Conservation (phyloP, 768 basidiomycete species). For the Amanita phalloides region DNA sequence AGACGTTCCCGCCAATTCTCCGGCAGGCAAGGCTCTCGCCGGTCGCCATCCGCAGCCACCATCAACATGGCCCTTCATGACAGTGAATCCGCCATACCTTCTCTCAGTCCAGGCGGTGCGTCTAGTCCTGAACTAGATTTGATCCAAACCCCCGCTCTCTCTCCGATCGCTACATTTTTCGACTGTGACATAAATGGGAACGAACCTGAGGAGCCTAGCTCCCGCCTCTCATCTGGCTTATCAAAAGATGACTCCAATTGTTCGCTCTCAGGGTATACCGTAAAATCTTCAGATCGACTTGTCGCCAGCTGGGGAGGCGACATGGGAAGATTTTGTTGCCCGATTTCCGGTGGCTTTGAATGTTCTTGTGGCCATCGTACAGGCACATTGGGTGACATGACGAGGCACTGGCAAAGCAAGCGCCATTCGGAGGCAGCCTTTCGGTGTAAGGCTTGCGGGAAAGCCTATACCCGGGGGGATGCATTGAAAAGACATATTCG, state of each 20-base stretch:
- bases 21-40: not conserved
- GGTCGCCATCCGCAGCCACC: not conserved
- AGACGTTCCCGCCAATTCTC: not conserved
- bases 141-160: not conserved
- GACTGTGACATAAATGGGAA: not conserved
- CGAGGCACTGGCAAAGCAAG: slow-evolving; percentile 3
- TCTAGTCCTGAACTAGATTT: not conserved
- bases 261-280: not conserved
- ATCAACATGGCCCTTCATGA: not conserved
- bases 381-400: slow-evolving; percentile 1
- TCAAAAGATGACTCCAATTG: not conserved
- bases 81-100: not conserved
- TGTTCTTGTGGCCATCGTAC: not conserved
- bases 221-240: not conserved
- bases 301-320: slow-evolving; percentile 1
- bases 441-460: not conserved
- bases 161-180: not conserved
- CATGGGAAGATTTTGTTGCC: not conserved
- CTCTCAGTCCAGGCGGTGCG: not conserved
- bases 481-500: slow-evolving; percentile 3
- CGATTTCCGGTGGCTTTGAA: not conserved
- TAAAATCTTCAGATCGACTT: not conserved
- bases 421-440: not conserved
- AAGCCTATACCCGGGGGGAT: not conserved
- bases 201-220: not conserved